Conservation (phyloP, 768 basidiomycete species). For the Gautieria morchelliformis region DNA sequence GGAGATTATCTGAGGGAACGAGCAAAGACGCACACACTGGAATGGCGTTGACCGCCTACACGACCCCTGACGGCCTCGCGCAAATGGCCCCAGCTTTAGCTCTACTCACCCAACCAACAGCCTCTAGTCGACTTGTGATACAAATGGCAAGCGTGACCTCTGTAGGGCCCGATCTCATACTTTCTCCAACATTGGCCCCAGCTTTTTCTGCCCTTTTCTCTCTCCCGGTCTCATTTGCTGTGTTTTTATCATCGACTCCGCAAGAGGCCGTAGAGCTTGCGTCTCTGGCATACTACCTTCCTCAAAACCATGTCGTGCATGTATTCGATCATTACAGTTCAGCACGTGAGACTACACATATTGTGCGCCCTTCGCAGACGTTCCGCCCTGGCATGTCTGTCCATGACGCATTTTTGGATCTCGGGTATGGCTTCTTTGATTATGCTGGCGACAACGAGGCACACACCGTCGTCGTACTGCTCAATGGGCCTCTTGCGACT, state of each 20-base stretch:
- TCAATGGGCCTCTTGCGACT: slow-evolving; percentile 72
- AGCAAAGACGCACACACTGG: slow-evolving; percentile 54
- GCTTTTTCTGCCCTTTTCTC: slow-evolving; percentile 50
- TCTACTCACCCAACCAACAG: slow-evolving; percentile 54
- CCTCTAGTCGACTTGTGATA: slow-evolving; percentile 62
- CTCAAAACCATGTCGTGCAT: slow-evolving; percentile 67
- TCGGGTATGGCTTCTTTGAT: slow-evolving; percentile 70
- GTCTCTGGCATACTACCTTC: slow-evolving; percentile 60
- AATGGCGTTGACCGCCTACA: slow-evolving; percentile 66
- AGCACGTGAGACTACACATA: slow-evolving; percentile 64
- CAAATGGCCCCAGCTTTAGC: slow-evolving; percentile 73
- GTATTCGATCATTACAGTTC: slow-evolving; percentile 83
- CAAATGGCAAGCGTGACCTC: slow-evolving; percentile 74
- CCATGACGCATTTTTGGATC: slow-evolving; percentile 38
- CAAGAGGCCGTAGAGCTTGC: slow-evolving; percentile 77
- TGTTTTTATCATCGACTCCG: slow-evolving; percentile 77
- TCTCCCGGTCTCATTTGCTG: slow-evolving; percentile 54
- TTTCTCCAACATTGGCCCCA: slow-evolving; percentile 70
- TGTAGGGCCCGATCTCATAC: slow-evolving; percentile 51
- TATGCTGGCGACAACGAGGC: slow-evolving; percentile 62
- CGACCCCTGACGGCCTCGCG: slow-evolving; percentile 74
- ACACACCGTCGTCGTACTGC: slow-evolving; percentile 53
- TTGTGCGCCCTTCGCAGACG: slow-evolving; percentile 31
- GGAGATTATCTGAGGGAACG: slow-evolving; percentile 62
- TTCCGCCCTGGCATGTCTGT: slow-evolving; percentile 24